A percentile compares a stretch with the other conserved stretches of the same genome.
These are phyloP conservation scores for Limonium bicolor DNA, from an alignment of 148 eudicot genomes.

Conservation along the genomic window DNA sequence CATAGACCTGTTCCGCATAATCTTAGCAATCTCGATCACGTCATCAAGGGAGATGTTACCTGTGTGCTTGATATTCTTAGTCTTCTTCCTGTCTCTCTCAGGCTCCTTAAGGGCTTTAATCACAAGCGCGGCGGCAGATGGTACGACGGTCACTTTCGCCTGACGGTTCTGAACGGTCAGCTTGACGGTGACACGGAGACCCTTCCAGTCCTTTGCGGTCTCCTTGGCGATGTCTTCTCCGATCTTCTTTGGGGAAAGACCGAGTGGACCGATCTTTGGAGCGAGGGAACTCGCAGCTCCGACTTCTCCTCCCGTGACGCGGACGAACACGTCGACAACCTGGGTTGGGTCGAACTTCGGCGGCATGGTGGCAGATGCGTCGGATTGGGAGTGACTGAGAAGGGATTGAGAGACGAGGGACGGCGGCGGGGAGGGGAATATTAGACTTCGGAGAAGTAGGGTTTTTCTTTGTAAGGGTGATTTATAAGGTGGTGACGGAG, in stretches of 20 bases:
- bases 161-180: slow-evolving; percentile 74
- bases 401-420: not conserved
- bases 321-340: slow-evolving; percentile 59
- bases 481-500: no score
- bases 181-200: slow-evolving; percentile 65
- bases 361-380: slow-evolving; percentile 25
- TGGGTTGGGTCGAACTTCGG: slow-evolving; percentile 62
- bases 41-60: slow-evolving; percentile 59
- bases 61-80: slow-evolving; percentile 56
- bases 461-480: no score
- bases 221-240: slow-evolving; percentile 78
- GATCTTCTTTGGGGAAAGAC: slow-evolving; percentile 60
- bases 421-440: not conserved
- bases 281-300: slow-evolving; percentile 66
- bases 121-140: slow-evolving; percentile 63
- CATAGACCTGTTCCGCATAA: slow-evolving; percentile 59
- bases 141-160: slow-evolving; percentile 68
- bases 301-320: slow-evolving; percentile 70
- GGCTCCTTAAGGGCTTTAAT: slow-evolving; percentile 76
- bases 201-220: slow-evolving; percentile 77
- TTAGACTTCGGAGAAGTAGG: no score
- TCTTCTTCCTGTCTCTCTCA: slow-evolving; percentile 58
- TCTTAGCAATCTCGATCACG: slow-evolving; percentile 51
- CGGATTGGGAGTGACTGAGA: not conserved
- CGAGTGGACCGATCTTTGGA: slow-evolving; percentile 64